Conservation (phyloP, 176 grass and related monocot genomes). For the Aegilops sharonensis region DNA sequence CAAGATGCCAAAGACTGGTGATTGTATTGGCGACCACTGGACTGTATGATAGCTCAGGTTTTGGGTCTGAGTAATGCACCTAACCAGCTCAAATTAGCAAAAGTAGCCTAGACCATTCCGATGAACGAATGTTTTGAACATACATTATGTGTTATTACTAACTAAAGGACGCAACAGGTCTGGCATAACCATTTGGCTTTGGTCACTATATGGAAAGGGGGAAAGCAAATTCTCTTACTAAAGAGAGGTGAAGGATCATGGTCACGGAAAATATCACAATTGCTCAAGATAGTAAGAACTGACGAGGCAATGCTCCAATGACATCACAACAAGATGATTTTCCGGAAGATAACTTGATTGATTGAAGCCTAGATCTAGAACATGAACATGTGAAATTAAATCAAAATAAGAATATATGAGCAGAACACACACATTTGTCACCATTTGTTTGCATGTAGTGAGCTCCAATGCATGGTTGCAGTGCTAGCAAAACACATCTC, state of each 20-base stretch:
- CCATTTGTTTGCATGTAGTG: neutral
- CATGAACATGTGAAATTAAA: neutral
- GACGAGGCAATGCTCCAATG: neutral
- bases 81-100: neutral
- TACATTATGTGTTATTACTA: neutral
- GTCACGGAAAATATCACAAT: neutral
- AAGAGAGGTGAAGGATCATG: neutral
- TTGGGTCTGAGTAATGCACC: neutral
- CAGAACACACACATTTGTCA: neutral
- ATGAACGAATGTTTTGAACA: slow-evolving; percentile 2
- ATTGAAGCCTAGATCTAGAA: slow-evolving; percentile 18
- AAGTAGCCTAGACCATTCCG: neutral
- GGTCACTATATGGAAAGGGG: neutral
- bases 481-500: neutral
- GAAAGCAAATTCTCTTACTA: neutral
- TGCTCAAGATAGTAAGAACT: neutral
- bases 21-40: neutral
- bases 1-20: neutral
- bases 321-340: neutral
- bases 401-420: neutral
- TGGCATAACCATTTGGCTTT: neutral
- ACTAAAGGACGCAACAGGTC: neutral
- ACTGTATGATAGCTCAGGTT: neutral
- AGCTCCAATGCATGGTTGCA: neutral
- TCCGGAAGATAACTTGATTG: neutral